These are phyloP conservation scores for Juncus inflexus DNA, from an alignment of 176 grass and related monocot species.

Conservation along the genomic window DNA sequence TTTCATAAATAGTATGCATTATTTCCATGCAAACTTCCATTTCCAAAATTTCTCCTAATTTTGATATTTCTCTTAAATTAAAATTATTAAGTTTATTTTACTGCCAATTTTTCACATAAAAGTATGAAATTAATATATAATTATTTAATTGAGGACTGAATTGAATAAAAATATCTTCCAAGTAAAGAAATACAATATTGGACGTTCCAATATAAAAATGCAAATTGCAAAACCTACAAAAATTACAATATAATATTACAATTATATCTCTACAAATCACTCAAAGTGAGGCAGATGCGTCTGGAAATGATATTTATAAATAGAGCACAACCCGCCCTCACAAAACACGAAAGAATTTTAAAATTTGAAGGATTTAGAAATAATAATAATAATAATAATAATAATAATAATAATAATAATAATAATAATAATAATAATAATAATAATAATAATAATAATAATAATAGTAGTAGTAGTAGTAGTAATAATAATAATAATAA, in stretches of 20 bases:
- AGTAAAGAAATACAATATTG: constrained; percentile 46
- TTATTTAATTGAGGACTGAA: constrained; percentile 39
- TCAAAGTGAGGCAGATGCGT: no score
- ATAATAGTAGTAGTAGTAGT: no score
- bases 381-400: no score
- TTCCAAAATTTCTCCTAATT: constrained; percentile 55
- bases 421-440: no score
- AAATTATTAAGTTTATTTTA: constrained; percentile 12
- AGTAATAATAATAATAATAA: no score
- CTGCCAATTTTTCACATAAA: constrained; percentile 15
- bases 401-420: no score
- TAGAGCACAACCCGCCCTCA: no score
- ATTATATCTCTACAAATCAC: neutral
- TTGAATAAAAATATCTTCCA: constrained; percentile 71
- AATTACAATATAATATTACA: constrained; percentile 9
- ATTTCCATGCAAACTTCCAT: constrained; percentile 83
- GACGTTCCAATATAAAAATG: constrained; percentile 53
- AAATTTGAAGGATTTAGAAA: no score
- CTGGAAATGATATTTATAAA: no score
- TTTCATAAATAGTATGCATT: constrained; percentile 84
- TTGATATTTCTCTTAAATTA: constrained; percentile 60
- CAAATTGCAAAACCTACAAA: constrained; percentile 56
- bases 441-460: no score
- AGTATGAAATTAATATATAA: neutral
- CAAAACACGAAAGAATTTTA: no score